Evolutionary conservation across 371 early-diverging fungal species (phyloP).

Genomic region (Mortierella sp.): DNA sequence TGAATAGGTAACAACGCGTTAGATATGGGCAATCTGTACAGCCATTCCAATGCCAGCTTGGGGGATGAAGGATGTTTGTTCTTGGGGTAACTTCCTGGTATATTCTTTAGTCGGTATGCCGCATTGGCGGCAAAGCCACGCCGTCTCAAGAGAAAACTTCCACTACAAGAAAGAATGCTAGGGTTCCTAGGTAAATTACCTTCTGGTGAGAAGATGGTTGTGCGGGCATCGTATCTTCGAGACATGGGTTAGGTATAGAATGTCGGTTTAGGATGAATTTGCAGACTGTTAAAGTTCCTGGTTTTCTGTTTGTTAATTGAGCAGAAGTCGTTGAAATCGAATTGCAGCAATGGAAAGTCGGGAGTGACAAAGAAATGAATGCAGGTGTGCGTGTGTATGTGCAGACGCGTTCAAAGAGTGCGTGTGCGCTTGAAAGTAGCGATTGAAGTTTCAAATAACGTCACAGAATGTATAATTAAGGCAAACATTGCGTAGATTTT

Average conservation of each 20-base stretch:
- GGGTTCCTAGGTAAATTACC: conserved; percentile 66
- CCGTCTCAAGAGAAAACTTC: neutral
- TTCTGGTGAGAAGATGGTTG: conserved; percentile 98
- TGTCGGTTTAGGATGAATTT: neutral
- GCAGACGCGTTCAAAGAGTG: conserved; percentile 18
- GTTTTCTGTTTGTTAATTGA: neutral
- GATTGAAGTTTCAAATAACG: no score
- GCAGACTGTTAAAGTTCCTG: neutral
- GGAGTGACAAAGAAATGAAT: neutral
- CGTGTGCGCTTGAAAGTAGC: no score
- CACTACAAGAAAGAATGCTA: neutral
- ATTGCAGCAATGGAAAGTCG: neutral
- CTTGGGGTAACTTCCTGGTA: neutral
- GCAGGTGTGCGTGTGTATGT: neutral
- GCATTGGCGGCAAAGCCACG: no score
- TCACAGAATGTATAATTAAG: no score
- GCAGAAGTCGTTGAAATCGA: neutral
- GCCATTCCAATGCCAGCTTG: neutral
- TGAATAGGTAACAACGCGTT: neutral
- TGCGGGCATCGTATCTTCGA: conserved; percentile 97
- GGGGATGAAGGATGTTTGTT: neutral
- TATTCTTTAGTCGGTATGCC: neutral
- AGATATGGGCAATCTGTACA: neutral
- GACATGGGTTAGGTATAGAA: conserved; percentile 69
- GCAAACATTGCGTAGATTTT: no score